Evolutionary conservation across 306 rosid genomes (phyloP), one percentile per base, ranked within the genome.

Genomic region (Sindora glabra): DNA sequence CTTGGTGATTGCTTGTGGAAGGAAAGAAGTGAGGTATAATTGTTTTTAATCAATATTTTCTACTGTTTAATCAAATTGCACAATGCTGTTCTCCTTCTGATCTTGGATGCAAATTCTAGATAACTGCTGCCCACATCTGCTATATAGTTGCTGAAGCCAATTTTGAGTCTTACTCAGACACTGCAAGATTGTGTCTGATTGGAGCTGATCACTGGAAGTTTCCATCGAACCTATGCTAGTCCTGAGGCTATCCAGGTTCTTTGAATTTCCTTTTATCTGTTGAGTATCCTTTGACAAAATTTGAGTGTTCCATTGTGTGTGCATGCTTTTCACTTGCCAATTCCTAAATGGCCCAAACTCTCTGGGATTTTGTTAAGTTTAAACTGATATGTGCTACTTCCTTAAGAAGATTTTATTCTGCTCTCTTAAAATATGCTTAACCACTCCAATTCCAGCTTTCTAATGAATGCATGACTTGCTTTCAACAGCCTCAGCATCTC

Each of bases 221-320:
- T 62, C 96, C 98, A n/a, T 62, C 86, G 98, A 62, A 91, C 98
- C 41, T 91, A 75, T 63, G 92, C 89, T 64, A 83, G 82, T 71
- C 98, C 96, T 34, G 96, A 85, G 58, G 96, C 98, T 74, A 88
- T 91, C 66, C 98, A 91, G 98, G 98, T 91, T 50, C 49, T 61
- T 68, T 63, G 36, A 24, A 42, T 23, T 55, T 25, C 48, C 44
- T 47, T 29, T 23, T 29, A n/a, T n/a, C 50, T 52, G 74, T 62
- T 21, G 16, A 34, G 59, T 39, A 14, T 26, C 45, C 48, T 48
- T 52, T 3, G 55, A 21, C 55, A 63, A 56, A 50, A 3, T 69
- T 68, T 44, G 58, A 29, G 38, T 50, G 4, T 39, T 71, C 32
- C 13, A 23, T 48, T 52, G 19, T 41, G 11, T 18, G 23, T 46